Evolutionary conservation across 257 asterid genomes (phyloP).

Genomic region (Buddleja alternifolia): DNA sequence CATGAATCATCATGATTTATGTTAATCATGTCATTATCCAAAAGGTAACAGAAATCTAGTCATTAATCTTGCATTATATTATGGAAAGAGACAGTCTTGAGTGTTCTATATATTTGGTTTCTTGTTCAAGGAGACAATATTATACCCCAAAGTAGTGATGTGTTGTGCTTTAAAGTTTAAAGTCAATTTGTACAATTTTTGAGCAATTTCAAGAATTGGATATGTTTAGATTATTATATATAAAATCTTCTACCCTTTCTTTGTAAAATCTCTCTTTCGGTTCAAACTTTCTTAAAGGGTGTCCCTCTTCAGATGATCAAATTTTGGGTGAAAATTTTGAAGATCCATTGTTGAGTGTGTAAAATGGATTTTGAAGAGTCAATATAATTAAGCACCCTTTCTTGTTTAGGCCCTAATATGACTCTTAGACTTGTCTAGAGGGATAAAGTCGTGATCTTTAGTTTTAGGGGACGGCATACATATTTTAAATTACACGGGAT

Average conservation of each 20-base stretch:
- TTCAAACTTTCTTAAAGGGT: no score
- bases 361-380: no score
- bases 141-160: background rate
- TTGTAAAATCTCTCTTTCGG: background rate
- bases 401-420: no score
- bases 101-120: conserved; percentile 15
- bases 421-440: no score
- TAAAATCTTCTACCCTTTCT: background rate
- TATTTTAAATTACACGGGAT: no score
- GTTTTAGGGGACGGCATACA: no score
- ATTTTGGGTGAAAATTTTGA: no score
- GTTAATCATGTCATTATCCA: conserved; percentile 43
- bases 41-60: conserved; percentile 32
- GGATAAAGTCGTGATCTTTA: no score
- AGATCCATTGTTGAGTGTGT: no score
- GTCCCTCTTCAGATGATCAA: no score
- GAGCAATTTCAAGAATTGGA: background rate
- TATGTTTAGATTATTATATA: background rate
- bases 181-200: background rate
- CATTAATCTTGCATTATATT: conserved; percentile 22
- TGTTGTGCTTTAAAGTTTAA: background rate
- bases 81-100: background rate
- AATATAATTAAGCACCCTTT: no score
- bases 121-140: conserved; percentile 6
- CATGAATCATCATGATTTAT: conserved; percentile 31